These are phyloP conservation scores for Spergularia azorica DNA, from an alignment of 179 eudicot species.

Conservation along the genomic window DNA sequence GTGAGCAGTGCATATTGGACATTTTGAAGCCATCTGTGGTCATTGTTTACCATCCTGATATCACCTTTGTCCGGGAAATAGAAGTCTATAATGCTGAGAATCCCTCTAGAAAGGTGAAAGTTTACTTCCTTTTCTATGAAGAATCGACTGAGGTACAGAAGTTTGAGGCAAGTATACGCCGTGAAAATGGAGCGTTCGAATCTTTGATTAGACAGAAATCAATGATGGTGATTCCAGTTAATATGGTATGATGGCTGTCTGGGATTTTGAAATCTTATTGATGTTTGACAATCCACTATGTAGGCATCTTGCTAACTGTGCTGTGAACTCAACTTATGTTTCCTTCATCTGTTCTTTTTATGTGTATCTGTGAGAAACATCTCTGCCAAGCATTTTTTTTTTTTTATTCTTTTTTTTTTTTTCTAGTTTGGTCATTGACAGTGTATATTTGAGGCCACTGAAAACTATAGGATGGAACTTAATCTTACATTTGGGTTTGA, in stretches of 20 bases:
- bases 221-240: conserved; percentile 91
- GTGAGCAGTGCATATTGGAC: conserved; percentile 65
- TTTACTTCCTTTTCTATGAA: conserved; percentile 89
- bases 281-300: not conserved
- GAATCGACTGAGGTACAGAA: conserved; percentile 95
- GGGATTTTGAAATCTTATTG: not conserved
- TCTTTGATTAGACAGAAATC: conserved; percentile 96
- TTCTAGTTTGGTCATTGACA: not conserved
- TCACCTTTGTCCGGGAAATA: conserved; percentile 84
- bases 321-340: not conserved
- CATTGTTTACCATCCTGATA: conserved; percentile 86
- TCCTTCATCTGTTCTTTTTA: not conserved
- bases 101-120: conserved; percentile 74
- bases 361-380: not conserved
- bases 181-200: conserved; percentile 96
- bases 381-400: not conserved
- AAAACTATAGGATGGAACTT: not conserved
- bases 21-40: conserved; percentile 77
- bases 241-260: conserved; percentile 51
- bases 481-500: no score
- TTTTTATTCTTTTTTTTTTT: not conserved
- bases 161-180: conserved; percentile 87
- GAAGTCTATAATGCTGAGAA: conserved; percentile 90
- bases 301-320: not conserved
- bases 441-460: not conserved